Evolutionary conservation across 495 filamentous ascomycete species (phyloP), one percentile per base, ranked within the genome.

Genomic region (Hyaloscypha hepaticicola): DNA sequence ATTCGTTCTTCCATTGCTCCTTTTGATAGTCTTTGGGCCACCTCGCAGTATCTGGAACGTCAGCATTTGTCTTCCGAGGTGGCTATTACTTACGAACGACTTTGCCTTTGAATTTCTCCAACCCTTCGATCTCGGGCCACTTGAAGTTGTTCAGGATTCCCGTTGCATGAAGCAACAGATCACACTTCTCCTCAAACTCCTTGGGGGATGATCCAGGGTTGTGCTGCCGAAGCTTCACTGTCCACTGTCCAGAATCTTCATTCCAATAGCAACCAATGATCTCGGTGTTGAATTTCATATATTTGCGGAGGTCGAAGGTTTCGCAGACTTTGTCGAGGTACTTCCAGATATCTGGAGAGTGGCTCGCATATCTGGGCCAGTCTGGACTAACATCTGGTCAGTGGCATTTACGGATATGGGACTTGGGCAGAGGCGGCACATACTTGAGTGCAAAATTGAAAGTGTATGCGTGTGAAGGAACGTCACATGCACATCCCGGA

Each of bases 391-490:
- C 12, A 34, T 12, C 31, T 34, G 31, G n/a, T 34, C 31, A 34
- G 31, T 34, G n/a, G n/a, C n/a, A n/a, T n/a, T n/a, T n/a, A 34
- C 12, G 12, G 5, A 34, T 5, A 12, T 34, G 5, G 31, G 31
- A 34, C 12, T 5, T 34, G 12, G 12, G 31, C 5, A 34, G 31
- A 12, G 12, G 31, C 31, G 12, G 27, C 28, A 59, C 57, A 19
- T 62, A 65, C 62, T 65, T 68, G 41, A 69, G 49, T 0, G 75
- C 77, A 61, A 78, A 79, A 25, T 70, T 70, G 64, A 69, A 77
- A 1, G 75, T 75, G 59, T 78, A 80, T 3, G 73, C 73, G 53
- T 78, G 77, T 61, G 78, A 80, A 21, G 83, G 83, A 49, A 85
- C 71, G 67, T 85, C 83, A 71, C 83, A 58, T 11, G 55, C 55